Conservation (phyloP, 2,329 filamentous ascomycete species). For the Annulohypoxylon truncatum region DNA sequence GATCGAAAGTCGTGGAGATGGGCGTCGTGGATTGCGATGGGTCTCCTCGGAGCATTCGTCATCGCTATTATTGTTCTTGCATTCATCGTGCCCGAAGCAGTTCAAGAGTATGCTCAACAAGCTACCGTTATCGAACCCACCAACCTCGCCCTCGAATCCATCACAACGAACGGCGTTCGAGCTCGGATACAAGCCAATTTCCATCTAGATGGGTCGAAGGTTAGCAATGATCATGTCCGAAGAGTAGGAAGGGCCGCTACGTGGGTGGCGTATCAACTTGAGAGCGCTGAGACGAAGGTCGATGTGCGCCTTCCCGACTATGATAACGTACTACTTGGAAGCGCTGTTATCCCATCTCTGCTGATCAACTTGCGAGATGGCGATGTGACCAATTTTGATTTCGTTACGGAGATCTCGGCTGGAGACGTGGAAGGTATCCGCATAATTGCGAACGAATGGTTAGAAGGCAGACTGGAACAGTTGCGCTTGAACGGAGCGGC, state of each 20-base stretch:
- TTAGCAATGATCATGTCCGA: conserved; percentile 76
- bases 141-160: conserved; percentile 84
- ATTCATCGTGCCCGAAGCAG: conserved; percentile 82
- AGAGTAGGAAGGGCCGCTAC: conserved; percentile 82
- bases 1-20: conserved; percentile 66
- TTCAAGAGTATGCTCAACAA: conserved; percentile 88
- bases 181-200: conserved; percentile 87
- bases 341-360: conserved; percentile 79
- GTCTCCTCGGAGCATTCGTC: conserved; percentile 70
- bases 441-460: conserved; percentile 86
- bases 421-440: conserved; percentile 83
- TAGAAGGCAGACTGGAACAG: conserved; percentile 79
- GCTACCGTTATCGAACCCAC: conserved; percentile 85
- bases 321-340: conserved; percentile 79
- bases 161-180: conserved; percentile 81
- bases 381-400: conserved; percentile 79
- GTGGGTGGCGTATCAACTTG: conserved; percentile 81
- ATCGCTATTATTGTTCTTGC: conserved; percentile 79
- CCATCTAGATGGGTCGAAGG: conserved; percentile 79
- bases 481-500: conserved; percentile 80
- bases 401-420: conserved; percentile 79
- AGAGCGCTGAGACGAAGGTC: conserved; percentile 78
- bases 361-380: conserved; percentile 82
- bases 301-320: conserved; percentile 87
- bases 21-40: conserved; percentile 82